A percentile compares a stretch with the other conserved stretches of the same genome.
These are phyloP conservation scores for Talaromyces nanjingensis DNA, from an alignment of 495 filamentous ascomycete species.

Conservation along the genomic window DNA sequence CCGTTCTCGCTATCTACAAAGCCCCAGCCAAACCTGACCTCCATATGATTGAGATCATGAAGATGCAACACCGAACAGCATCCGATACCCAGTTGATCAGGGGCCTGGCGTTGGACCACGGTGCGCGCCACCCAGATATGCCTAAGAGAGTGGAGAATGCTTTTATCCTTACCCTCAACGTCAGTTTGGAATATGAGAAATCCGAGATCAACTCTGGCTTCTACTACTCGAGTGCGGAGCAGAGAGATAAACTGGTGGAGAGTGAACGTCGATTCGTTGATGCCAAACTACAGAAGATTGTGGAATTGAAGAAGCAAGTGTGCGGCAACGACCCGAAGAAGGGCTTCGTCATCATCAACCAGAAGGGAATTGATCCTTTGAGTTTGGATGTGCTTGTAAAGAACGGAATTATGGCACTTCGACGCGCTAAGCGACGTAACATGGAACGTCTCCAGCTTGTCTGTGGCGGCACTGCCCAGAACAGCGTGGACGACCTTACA, in stretches of 20 bases:
- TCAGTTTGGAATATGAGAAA: slow-evolving; percentile 98
- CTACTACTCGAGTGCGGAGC: slow-evolving; percentile 95
- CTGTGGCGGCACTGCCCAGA: slow-evolving; percentile 84
- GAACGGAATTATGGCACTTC: slow-evolving; percentile 92
- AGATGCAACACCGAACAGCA: slow-evolving; percentile 97
- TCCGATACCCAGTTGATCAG: slow-evolving; percentile 94
- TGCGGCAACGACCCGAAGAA: slow-evolving; percentile 94
- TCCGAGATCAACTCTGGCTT: slow-evolving; percentile 98
- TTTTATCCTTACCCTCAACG: slow-evolving; percentile 89
- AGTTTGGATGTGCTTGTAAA: slow-evolving; percentile 93
- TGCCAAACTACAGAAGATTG: slow-evolving; percentile 93
- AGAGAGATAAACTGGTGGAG: slow-evolving; percentile 95
- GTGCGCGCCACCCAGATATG: slow-evolving; percentile 97
- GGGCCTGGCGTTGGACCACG: slow-evolving; percentile 90
- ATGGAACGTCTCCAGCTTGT: slow-evolving; percentile 97
- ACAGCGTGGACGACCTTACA: slow-evolving; percentile 88
- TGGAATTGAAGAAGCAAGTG: slow-evolving; percentile 96
- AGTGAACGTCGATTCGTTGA: slow-evolving; percentile 95
- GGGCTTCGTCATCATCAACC: slow-evolving; percentile 96
- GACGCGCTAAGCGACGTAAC: slow-evolving; percentile 92
- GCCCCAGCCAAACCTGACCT: slow-evolving; percentile 88
- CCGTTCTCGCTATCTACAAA: slow-evolving; percentile 88
- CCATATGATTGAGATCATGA: slow-evolving; percentile 99
- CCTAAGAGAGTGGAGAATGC: slow-evolving; percentile 93
- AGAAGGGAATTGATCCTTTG: slow-evolving; percentile 97